Conservation (phyloP, 2,329 filamentous ascomycete species). For the Bipolaris victoriae region DNA sequence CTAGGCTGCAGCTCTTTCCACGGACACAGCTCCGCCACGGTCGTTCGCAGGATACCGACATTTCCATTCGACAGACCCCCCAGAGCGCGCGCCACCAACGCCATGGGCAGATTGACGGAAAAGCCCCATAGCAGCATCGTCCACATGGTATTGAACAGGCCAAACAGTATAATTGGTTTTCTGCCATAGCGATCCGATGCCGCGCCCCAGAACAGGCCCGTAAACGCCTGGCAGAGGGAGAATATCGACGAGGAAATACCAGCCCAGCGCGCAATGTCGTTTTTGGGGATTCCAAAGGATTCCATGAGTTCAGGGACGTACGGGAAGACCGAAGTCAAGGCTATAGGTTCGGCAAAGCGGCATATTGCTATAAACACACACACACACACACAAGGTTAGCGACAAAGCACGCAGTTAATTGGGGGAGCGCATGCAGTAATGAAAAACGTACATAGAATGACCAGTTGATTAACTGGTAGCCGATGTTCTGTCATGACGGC, state of each 20-base stretch:
- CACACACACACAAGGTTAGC: constrained; percentile 7
- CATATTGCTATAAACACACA: constrained; percentile 72
- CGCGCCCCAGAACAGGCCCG: constrained; percentile 87
- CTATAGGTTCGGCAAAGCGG: constrained; percentile 89
- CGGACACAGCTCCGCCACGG: constrained; percentile 91
- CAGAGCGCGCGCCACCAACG: constrained; percentile 77
- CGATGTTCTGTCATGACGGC: constrained; percentile 46
- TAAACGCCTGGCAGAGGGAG: constrained; percentile 76
- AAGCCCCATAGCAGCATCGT: constrained; percentile 84
- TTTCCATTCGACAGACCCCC: constrained; percentile 88
- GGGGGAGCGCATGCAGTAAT: background rate
- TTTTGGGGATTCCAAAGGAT: constrained; percentile 47
- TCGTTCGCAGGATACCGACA: constrained; percentile 80
- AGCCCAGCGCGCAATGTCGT: constrained; percentile 67
- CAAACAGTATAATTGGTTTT: constrained; percentile 82
- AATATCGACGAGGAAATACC: constrained; percentile 86
- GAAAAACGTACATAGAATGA: constrained; percentile 43
- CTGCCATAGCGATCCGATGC: constrained; percentile 82
- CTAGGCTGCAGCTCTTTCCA: constrained; percentile 82
- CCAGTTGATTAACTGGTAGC: constrained; percentile 50
- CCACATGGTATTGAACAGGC: constrained; percentile 76
- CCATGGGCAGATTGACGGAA: constrained; percentile 78
- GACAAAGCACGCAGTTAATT: background rate
- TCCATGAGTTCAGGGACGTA: constrained; percentile 73
- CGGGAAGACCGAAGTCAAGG: constrained; percentile 89